Evolutionary conservation across 805 yeast genomes (phyloP).

Genomic region (Lachancea kluyveri): DNA sequence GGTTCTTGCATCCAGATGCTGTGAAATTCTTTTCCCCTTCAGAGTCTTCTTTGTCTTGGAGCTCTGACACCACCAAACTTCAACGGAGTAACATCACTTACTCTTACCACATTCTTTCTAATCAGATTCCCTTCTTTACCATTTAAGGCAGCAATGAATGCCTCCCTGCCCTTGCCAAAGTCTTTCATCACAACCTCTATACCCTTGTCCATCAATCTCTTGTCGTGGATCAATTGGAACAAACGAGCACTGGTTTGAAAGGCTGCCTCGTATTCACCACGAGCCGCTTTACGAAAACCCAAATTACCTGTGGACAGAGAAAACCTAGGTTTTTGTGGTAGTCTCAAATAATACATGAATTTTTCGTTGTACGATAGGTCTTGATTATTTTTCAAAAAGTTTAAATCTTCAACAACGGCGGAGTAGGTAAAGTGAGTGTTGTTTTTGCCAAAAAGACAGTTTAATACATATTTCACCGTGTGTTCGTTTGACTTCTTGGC

Average conservation of each 20-base stretch:
- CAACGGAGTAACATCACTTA: slow-evolving; percentile 74
- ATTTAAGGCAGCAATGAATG: slow-evolving; percentile 73
- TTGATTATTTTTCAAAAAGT: slow-evolving; percentile 51
- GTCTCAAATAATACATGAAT: slow-evolving; percentile 68
- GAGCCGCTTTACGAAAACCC: slow-evolving; percentile 84
- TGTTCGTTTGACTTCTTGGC: slow-evolving; percentile 17
- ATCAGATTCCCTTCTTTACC: slow-evolving; percentile 82
- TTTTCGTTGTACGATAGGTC: slow-evolving; percentile 56
- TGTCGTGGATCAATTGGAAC: slow-evolving; percentile 66
- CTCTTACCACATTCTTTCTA: slow-evolving; percentile 58
- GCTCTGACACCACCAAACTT: slow-evolving; percentile 91
- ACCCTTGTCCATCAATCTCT: slow-evolving; percentile 47
- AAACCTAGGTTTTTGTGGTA: slow-evolving; percentile 69
- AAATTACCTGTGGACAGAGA: slow-evolving; percentile 75
- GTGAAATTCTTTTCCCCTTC: too few relatives aligned
- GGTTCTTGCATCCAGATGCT: too few relatives aligned
- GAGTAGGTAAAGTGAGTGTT: slow-evolving; percentile 76
- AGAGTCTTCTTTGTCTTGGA: slow-evolving; percentile 73
- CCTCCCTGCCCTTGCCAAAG: slow-evolving; percentile 86
- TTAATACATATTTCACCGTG: slow-evolving; percentile 62
- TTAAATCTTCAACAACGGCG: slow-evolving; percentile 59
- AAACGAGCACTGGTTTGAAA: slow-evolving; percentile 75
- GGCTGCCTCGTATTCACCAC: slow-evolving; percentile 91
- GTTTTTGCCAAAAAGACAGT: slow-evolving; percentile 73
- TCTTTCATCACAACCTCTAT: slow-evolving; percentile 75